Evolutionary conservation across 495 filamentous ascomycete genomes (phyloP).

Genomic region (Thermochaetoides thermophila): DNA sequence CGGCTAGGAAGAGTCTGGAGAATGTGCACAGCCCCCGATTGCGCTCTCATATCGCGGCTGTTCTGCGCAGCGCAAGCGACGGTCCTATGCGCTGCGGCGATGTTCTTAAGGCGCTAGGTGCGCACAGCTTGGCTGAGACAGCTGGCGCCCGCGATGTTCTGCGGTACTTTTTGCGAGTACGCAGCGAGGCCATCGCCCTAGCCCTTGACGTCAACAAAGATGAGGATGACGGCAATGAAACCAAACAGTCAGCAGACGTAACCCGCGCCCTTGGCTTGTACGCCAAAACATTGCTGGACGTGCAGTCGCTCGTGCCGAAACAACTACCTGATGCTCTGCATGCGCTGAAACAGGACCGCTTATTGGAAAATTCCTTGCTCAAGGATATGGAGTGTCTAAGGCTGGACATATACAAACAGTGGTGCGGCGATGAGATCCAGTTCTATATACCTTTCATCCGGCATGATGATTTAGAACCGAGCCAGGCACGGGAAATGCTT

Average conservation of each 20-base stretch:
- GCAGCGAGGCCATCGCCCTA: slow-evolving; percentile 48
- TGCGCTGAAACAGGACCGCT: slow-evolving; percentile 49
- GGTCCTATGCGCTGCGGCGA: slow-evolving; percentile 27
- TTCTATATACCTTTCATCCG: slow-evolving; percentile 85
- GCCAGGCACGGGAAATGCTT: slow-evolving; percentile 49
- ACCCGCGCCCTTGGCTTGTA: slow-evolving; percentile 54
- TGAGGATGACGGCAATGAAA: slow-evolving; percentile 3
- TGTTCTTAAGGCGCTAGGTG: slow-evolving; percentile 56
- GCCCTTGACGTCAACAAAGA: slow-evolving; percentile 34
- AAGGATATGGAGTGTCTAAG: slow-evolving; percentile 51
- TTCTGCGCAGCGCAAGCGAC: slow-evolving; percentile 34
- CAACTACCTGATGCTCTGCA: slow-evolving; percentile 55
- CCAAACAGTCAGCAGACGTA: slow-evolving; percentile 22
- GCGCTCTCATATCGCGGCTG: slow-evolving; percentile 49
- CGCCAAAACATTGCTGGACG: slow-evolving; percentile 59
- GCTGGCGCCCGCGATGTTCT: slow-evolving; percentile 70
- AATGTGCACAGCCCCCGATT: slow-evolving; percentile 42
- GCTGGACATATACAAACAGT: slow-evolving; percentile 66
- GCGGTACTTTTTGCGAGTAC: slow-evolving; percentile 62
- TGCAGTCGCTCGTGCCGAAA: slow-evolving; percentile 57
- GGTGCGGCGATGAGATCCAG: slow-evolving; percentile 70
- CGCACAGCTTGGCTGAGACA: slow-evolving; percentile 70
- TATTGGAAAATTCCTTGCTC: slow-evolving; percentile 57
- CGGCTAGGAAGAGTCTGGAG: slow-evolving; percentile 45
- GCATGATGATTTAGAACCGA: slow-evolving; percentile 58